Percentiles rank a stretch among this genome's conserved stretches.
Conservation (phyloP, 139 green algal species). For the Chlamydomonas incerta region DNA sequence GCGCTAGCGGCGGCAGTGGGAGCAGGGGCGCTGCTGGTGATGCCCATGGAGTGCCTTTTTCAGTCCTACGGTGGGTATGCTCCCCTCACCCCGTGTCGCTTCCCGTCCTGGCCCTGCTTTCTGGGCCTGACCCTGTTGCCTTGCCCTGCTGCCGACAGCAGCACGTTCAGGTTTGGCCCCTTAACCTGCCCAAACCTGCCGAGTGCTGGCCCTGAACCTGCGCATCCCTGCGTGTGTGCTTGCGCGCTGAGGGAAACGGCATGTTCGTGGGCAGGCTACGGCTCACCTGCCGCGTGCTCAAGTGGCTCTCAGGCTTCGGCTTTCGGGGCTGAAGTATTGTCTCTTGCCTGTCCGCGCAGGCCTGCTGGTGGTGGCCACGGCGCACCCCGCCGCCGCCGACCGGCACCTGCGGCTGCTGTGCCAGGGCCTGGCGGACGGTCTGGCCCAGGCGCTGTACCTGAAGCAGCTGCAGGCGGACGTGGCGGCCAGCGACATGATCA, state of each 20-base stretch:
- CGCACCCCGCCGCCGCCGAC: background rate
- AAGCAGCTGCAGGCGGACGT: constrained; percentile 5
- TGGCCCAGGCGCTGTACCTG: constrained; percentile 1
- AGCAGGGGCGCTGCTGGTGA: background rate
- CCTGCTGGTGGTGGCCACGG: background rate
- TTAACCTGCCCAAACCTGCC: too few relatives aligned
- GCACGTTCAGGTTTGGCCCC: too few relatives aligned
- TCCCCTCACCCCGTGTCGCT: background rate
- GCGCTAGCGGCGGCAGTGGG: background rate
- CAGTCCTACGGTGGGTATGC: background rate
- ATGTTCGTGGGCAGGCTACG: too few relatives aligned
- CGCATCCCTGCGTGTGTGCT: too few relatives aligned
- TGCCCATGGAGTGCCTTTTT: background rate
- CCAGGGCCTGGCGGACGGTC: background rate
- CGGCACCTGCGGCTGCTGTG: constrained; percentile 1
- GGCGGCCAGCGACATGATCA: background rate
- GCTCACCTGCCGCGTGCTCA: too few relatives aligned
- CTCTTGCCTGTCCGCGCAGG: background rate
- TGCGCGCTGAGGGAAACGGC: too few relatives aligned
- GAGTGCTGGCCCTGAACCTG: too few relatives aligned
- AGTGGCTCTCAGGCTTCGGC: too few relatives aligned
- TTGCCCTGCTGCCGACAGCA: too few relatives aligned
- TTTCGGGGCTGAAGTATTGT: too few relatives aligned
- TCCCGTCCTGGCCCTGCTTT: too few relatives aligned
- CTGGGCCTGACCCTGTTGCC: too few relatives aligned